Evolutionary conservation across 2,329 filamentous ascomycete genomes (phyloP).

Genomic region (Metarhizium humberi): DNA sequence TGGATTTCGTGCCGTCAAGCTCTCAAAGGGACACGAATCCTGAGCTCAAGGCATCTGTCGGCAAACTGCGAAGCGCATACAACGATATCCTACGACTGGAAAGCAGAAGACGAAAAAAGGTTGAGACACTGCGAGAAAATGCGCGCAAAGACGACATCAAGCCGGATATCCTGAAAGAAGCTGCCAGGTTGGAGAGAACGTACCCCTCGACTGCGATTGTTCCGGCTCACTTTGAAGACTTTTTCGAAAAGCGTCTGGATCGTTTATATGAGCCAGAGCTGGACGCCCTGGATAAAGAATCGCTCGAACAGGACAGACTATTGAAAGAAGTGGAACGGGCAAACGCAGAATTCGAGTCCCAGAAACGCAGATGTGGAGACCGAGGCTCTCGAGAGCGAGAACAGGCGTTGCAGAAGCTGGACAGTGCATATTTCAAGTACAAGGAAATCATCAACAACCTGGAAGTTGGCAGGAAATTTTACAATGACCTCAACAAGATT

Average conservation of each 20-base stretch:
- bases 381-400: constrained; percentile 64
- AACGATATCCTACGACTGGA: constrained; percentile 83
- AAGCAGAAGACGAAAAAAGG: constrained; percentile 66
- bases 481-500: constrained; percentile 88
- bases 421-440: constrained; percentile 91
- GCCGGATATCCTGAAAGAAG: constrained; percentile 71
- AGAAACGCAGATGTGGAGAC: constrained; percentile 55
- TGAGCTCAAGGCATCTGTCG: constrained; percentile 69
- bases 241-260: constrained; percentile 76
- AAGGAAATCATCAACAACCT: constrained; percentile 91
- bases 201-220: constrained; percentile 79
- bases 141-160: constrained; percentile 84
- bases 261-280: constrained; percentile 69
- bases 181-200: constrained; percentile 73
- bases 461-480: constrained; percentile 88
- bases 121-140: constrained; percentile 70
- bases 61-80: constrained; percentile 65
- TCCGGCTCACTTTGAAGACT: constrained; percentile 81
- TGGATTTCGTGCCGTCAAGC: constrained; percentile 84
- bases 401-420: constrained; percentile 74
- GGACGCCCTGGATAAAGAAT: constrained; percentile 61
- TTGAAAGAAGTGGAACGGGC: constrained; percentile 61
- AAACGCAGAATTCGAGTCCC: constrained; percentile 69
- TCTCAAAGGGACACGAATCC: constrained; percentile 71
- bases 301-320: constrained; percentile 65